A percentile compares a stretch with the other conserved stretches of the same genome.
Evolutionary conservation across 441 rosid species (phyloP).

Genomic region (Daphne laureola): DNA sequence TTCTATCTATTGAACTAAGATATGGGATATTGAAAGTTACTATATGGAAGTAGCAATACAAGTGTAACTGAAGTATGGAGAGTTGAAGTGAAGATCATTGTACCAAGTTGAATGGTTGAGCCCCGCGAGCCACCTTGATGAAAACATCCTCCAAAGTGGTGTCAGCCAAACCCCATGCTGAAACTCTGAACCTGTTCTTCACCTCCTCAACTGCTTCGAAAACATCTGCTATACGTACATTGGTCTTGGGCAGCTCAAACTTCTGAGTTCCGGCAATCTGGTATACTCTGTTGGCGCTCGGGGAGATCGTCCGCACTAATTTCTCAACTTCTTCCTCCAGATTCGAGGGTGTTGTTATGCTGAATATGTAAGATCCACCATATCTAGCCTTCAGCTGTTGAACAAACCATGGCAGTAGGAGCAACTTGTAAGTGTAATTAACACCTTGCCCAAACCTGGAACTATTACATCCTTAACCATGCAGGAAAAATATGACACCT

Average conservation of each 20-base stretch:
- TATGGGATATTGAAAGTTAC: too few relatives aligned
- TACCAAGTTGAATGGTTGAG: constrained; percentile 12
- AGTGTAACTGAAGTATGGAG: too few relatives aligned
- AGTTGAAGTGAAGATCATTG: too few relatives aligned
- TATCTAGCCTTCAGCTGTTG: constrained; percentile 72
- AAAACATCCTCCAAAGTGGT: constrained; percentile 93
- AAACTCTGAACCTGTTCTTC: constrained; percentile 60
- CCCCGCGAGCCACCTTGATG: constrained; percentile 76
- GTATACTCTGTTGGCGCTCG: constrained; percentile 62
- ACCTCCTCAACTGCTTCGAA: constrained; percentile 73
- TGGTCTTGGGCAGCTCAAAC: constrained; percentile 78
- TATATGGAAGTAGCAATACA: too few relatives aligned
- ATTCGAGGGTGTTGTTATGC: constrained; percentile 59
- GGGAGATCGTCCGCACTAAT: constrained; percentile 51
- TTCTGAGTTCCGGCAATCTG: constrained; percentile 86
- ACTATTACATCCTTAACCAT: too few relatives aligned
- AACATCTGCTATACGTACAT: constrained; percentile 58
- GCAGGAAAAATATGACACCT: too few relatives aligned
- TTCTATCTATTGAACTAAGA: too few relatives aligned
- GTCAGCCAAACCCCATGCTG: constrained; percentile 91
- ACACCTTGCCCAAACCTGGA: too few relatives aligned
- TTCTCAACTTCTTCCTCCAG: constrained; percentile 59
- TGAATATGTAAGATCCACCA: constrained; percentile 77
- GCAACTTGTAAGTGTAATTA: too few relatives aligned
- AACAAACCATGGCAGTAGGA: constrained; percentile 1